Base-by-base conservation (phyloP, 768 basidiomycete species). In the Kwoniella pini region DNA sequence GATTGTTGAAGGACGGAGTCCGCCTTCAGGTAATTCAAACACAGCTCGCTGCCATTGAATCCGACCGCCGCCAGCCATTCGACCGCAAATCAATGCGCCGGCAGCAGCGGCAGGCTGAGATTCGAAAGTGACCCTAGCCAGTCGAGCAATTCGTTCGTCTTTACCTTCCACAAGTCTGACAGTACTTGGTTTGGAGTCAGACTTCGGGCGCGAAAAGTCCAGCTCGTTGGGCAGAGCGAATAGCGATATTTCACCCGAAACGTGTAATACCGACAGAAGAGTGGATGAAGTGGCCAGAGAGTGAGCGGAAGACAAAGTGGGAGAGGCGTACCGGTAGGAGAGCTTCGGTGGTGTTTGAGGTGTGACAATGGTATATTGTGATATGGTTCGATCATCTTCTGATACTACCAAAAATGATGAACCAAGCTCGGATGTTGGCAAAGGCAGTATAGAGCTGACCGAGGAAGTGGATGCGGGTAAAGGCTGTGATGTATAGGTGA, bases 181-280 rank as follows among this genome's bases (percentile, higher is more conserved):
- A 13, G 63, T 46, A n/a, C 44, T 48, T 2, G 74, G 71, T 36
- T 69, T 69, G 11, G 68, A 68, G 43, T 71, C 69, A 5, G 74
- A 65, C 39, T 70, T 67, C 1, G 74, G 74, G 43, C 67, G 60
- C n/a, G 58, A 39, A 51, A 74, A 62, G 54, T 71, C 68, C 2
- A 71, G 50, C 21, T 65, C 48, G 15, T 63, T 28, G 1, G 74
- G 71, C 0, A 74, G n/a, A 7, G 62, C 56, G 65, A 75, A 78
- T n/a, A 78, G 30, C 9, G 68, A 72, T n/a, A 75, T 62, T 52
- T 76, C 74, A 26, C 77, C 77, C 1, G 77, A 74, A 6, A 52
- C 39, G 42, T 76, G 74, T 21, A 76, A 54, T 19, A 75, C 65
- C 1, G 71, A 70, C 13, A 78, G 36, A 21, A 62, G 56, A 12